Conservation (phyloP, 1,284 basidiomycete genomes). For the Trichosporon sp. region DNA sequence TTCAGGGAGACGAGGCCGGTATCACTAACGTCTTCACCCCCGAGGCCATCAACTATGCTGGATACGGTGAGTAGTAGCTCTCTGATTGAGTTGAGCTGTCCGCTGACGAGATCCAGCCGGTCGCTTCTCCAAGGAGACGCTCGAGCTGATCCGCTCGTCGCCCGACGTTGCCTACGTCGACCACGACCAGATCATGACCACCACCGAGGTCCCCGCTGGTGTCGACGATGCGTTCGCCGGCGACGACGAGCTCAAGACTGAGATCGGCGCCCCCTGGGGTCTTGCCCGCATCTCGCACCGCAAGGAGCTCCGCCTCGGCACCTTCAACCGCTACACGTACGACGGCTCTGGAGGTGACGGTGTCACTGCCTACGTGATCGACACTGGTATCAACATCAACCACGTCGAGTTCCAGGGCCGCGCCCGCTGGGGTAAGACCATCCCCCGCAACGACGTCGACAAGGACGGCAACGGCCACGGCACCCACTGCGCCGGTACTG, state of each 20-base stretch:
- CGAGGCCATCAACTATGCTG: conserved; percentile 33
- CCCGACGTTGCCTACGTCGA: conserved; percentile 94
- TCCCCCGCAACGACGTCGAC: conserved; percentile 69
- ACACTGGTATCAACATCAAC: conserved; percentile 66
- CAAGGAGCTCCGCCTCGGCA: conserved; percentile 66
- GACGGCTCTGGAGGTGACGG: conserved; percentile 73
- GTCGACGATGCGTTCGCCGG: conserved; percentile 32
- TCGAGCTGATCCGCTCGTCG: conserved; percentile 73
- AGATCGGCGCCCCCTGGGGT: conserved; percentile 88
- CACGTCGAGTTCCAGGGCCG: conserved; percentile 86
- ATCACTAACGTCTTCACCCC: conserved; percentile 43
- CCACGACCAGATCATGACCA: conserved; percentile 79
- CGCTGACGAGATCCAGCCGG: conserved; percentile 56
- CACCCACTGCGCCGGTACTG: conserved; percentile 78
- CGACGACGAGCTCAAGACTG: conserved; percentile 48
- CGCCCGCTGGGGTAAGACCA: conserved; percentile 76
- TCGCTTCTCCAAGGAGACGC: conserved; percentile 64
- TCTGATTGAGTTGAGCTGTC: neutral
- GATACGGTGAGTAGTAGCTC: conserved; percentile 38
- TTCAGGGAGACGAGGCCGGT: conserved; percentile 33
- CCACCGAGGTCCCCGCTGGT: conserved; percentile 54
- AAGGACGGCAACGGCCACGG: conserved; percentile 62
- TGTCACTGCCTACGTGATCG: conserved; percentile 71
- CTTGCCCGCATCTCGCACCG: conserved; percentile 94
- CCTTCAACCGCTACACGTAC: conserved; percentile 82